Evolutionary conservation across 306 rosid genomes (phyloP).

Genomic region (Castanea crenata): DNA sequence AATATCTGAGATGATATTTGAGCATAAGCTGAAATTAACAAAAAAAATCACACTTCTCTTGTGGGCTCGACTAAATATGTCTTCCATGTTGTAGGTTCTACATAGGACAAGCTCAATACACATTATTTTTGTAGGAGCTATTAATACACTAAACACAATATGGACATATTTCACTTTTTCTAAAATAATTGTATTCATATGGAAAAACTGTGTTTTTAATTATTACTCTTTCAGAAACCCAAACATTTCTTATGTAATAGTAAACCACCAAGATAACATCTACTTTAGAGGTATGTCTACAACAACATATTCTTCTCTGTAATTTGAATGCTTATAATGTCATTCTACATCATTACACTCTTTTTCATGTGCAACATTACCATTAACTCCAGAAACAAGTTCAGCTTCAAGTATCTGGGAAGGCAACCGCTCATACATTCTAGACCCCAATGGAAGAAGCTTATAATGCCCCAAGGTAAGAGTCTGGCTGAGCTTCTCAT

Average conservation of each 20-base stretch:
- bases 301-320: constrained; percentile 18
- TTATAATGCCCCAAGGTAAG: constrained; percentile 46
- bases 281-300: constrained; percentile 28
- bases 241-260: constrained; percentile 23
- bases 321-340: constrained; percentile 23
- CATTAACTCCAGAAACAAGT: constrained; percentile 53
- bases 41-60: too few relatives aligned
- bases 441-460: constrained; percentile 60
- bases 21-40: too few relatives aligned
- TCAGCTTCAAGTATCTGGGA: constrained; percentile 68
- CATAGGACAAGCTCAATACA: too few relatives aligned
- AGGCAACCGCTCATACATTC: constrained; percentile 70
- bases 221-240: constrained; percentile 21
- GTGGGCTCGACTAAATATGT: too few relatives aligned
- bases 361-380: constrained; percentile 40
- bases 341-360: constrained; percentile 40
- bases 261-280: constrained; percentile 20
- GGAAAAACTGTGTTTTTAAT: constrained; percentile 23
- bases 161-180: too few relatives aligned
- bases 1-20: too few relatives aligned
- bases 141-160: too few relatives aligned
- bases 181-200: too few relatives aligned
- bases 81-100: too few relatives aligned
- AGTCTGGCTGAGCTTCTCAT: constrained; percentile 60
- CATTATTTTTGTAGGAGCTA: too few relatives aligned